Conservation (phyloP, 176 grass and related monocot species). For the Carex pumila region DNA sequence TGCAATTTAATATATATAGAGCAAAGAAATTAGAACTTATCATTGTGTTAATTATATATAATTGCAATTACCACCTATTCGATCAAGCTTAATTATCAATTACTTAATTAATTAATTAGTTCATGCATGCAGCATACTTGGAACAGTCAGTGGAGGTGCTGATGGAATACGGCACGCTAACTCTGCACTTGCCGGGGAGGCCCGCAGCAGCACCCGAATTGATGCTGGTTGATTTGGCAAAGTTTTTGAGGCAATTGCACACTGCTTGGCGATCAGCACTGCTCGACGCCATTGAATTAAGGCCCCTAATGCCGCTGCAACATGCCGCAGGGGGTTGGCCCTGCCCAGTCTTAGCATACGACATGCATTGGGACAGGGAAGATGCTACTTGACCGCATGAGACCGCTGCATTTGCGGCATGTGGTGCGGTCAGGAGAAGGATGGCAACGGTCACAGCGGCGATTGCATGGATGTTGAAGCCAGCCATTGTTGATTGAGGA, state of each 20-base stretch:
- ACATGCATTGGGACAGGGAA: background rate
- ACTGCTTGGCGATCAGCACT: constrained; percentile 21
- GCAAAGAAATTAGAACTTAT: background rate
- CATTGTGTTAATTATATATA: background rate
- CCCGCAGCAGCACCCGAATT: constrained; percentile 19
- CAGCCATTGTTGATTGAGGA: constrained; percentile 10
- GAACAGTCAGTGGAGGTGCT: constrained; percentile 32
- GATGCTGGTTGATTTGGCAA: background rate
- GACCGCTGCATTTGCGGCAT: constrained; percentile 1
- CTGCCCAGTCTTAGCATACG: constrained; percentile 4
- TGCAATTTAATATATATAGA: background rate
- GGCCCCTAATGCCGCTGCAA: constrained; percentile 8
- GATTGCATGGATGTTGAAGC: constrained; percentile 8
- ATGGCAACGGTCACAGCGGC: background rate
- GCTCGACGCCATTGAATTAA: background rate
- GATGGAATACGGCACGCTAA: constrained; percentile 44
- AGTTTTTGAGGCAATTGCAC: constrained; percentile 40
- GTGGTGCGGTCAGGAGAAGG: background rate
- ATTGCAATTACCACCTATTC: background rate
- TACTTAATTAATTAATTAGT: background rate
- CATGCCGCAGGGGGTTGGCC: background rate
- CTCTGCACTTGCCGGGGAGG: constrained; percentile 48
- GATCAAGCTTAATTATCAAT: background rate
- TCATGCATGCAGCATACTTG: background rate
- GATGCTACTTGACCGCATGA: constrained; percentile 16